Conservation (phyloP, 495 filamentous ascomycete species). For the Aspergillus ostianus region DNA sequence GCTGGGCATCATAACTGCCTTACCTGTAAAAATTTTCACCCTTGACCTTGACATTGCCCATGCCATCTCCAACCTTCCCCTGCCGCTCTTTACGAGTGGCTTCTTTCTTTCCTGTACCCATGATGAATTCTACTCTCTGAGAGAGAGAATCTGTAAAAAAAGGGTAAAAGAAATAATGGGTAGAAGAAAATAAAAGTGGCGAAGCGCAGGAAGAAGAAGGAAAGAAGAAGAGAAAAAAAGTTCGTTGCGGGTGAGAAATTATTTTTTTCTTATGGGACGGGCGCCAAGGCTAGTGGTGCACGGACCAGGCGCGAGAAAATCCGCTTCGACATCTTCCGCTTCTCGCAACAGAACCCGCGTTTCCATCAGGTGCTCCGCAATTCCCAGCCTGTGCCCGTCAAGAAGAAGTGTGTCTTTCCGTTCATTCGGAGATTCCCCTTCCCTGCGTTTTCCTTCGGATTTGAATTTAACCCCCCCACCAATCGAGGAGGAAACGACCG, state of each 20-base stretch:
- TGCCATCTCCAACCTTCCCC: slow-evolving; percentile 79
- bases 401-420: not conserved
- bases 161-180: slow-evolving; percentile 30
- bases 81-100: slow-evolving; percentile 72
- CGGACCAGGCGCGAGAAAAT: slow-evolving; percentile 41
- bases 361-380: slow-evolving; percentile 12
- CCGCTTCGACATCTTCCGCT: slow-evolving; percentile 43
- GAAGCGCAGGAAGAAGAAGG: slow-evolving; percentile 38
- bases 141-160: slow-evolving; percentile 26
- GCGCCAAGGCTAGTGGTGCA: slow-evolving; percentile 41
- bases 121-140: slow-evolving; percentile 41
- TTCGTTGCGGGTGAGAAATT: slow-evolving; percentile 18
- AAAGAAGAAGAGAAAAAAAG: slow-evolving; percentile 32
- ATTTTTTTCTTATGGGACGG: slow-evolving; percentile 33
- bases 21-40: slow-evolving; percentile 94
- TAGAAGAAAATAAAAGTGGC: slow-evolving; percentile 34
- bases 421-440: not conserved
- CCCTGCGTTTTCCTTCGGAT: not conserved
- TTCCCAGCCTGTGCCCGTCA: slow-evolving; percentile 3
- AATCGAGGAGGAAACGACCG: not conserved
- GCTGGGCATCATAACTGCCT: not conserved
- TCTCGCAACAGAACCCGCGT: slow-evolving; percentile 19
- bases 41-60: slow-evolving; percentile 86
- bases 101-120: slow-evolving; percentile 98
- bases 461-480: not conserved